Evolutionary conservation across 2,329 filamentous ascomycete species (phyloP).

Genomic region (Aspergillus felis): DNA sequence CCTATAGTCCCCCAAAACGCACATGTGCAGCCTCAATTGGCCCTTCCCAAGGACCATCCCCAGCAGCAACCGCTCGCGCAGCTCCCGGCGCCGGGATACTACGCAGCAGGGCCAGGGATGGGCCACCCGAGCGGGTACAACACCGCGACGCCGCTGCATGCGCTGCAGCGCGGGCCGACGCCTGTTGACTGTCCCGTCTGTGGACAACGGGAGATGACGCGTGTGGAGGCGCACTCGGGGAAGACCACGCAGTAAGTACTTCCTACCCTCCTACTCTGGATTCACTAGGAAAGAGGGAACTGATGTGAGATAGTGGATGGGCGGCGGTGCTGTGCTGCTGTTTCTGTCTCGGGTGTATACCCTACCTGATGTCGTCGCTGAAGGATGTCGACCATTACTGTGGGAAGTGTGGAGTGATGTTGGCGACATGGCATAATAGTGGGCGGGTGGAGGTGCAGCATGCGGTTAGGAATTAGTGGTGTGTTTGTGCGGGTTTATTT

Average conservation of each 20-base stretch:
- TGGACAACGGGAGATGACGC: slow-evolving; percentile 34
- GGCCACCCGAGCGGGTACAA: slow-evolving; percentile 21
- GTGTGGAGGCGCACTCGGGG: slow-evolving; percentile 18
- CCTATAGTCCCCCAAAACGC: slow-evolving; percentile 1
- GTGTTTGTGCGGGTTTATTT: neutral
- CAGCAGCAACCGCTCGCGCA: neutral
- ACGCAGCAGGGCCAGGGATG: neutral
- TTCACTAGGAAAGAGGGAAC: neutral
- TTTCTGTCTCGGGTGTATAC: slow-evolving; percentile 46
- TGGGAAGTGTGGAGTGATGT: slow-evolving; percentile 41
- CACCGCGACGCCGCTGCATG: slow-evolving; percentile 21
- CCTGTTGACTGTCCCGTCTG: slow-evolving; percentile 49
- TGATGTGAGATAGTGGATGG: slow-evolving; percentile 38
- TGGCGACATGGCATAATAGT: slow-evolving; percentile 49
- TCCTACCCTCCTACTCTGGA: too few relatives aligned
- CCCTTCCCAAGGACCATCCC: neutral
- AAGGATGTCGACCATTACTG: slow-evolving; percentile 51
- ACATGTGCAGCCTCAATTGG: neutral
- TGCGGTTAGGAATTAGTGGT: neutral
- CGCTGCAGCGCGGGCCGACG: slow-evolving; percentile 30
- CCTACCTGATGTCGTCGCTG: slow-evolving; percentile 45
- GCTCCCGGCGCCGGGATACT: neutral
- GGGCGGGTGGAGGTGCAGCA: slow-evolving; percentile 44
- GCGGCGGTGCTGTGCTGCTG: slow-evolving; percentile 43
- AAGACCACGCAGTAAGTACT: slow-evolving; percentile 26